Evolutionary conservation across 305 asterid genomes (phyloP), one percentile per base, ranked within the genome.

Genomic region (Fraxinus velutina): DNA sequence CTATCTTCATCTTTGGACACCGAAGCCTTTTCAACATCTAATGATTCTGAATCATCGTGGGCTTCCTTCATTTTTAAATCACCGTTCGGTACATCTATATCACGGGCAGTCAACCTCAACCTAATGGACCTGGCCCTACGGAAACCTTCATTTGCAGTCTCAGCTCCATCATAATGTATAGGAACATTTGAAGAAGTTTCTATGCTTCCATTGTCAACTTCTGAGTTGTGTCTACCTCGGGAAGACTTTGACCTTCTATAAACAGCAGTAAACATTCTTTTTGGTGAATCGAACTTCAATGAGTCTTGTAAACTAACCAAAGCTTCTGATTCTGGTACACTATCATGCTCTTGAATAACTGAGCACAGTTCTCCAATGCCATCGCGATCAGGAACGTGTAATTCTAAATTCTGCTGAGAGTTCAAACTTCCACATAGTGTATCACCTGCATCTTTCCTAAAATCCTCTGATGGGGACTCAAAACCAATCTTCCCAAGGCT

Each of bases 91-190:
- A 82, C 79, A 80, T 86, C 86, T 33, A 82, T 83, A 80, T 89
- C 91, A 74, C 84, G 89, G 77, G 86, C 78, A 52, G 85, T 73
- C 30, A 95, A 84, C 86, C 97, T 90, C 84, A 85, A 80, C 34
- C 96, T 87, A 78, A 88, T 84, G 76, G 97, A 92, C 83, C 97
- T 88, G 77, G 95, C 88, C 88, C 93, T 87, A 82, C 94, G 97
- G 77, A 89, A 78, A 76, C 90, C 92, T 84, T 92, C 95, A 60
- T 78, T 85, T 30, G 88, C 90, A 68, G 73, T 50, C 81, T 88
- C 93, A 68, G 85, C 82, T 82, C 84, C 91, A 86, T 87, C 90
- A 62, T 83, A 76, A 81, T 64, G 87, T 68, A 81, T 89, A 71
- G 76, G 90, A 81, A 79, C 85, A 76, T 86, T 85, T 12, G 98